A percentile compares a stretch with the other conserved stretches of the same genome.
Conservation (phyloP, 2,329 filamentous ascomycete genomes). For the Leptographium lundbergii region DNA sequence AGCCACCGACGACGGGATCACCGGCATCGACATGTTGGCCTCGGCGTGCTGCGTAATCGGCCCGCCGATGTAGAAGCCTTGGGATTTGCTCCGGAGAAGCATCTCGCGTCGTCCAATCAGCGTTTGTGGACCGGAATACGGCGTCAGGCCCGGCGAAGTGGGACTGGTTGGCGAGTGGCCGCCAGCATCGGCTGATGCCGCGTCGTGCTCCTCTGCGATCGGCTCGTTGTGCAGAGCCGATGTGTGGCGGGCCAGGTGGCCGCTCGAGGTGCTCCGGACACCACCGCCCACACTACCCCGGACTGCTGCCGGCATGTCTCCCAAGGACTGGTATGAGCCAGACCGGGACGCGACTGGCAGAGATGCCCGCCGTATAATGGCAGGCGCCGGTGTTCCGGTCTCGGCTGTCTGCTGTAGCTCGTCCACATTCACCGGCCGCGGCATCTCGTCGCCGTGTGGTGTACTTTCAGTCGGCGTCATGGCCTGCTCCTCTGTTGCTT, state of each 20-base stretch:
- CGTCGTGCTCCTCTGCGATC: constrained; percentile 29
- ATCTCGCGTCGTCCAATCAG: constrained; percentile 43
- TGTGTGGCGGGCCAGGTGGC: constrained; percentile 12
- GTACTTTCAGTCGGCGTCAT: not conserved
- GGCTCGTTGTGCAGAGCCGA: constrained; percentile 22
- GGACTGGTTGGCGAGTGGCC: not conserved
- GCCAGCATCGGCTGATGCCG: not conserved
- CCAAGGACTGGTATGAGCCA: constrained; percentile 10
- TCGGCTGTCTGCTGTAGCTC: constrained; percentile 53
- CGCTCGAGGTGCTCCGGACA: constrained; percentile 14
- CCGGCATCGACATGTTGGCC: constrained; percentile 17
- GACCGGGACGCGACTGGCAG: constrained; percentile 11
- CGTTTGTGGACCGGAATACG: constrained; percentile 40
- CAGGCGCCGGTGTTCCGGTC: constrained; percentile 31
- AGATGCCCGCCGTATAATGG: constrained; percentile 13
- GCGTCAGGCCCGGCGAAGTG: constrained; percentile 30
- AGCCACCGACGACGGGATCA: constrained; percentile 15
- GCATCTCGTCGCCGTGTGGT: constrained; percentile 28
- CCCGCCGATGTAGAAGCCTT: constrained; percentile 20
- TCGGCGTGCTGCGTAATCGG: constrained; percentile 9
- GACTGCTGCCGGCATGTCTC: not conserved
- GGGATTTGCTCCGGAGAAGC: constrained; percentile 39
- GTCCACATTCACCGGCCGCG: constrained; percentile 49
- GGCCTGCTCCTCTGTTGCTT: not conserved
- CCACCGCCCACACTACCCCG: constrained; percentile 2